Evolutionary conservation across 2,329 filamentous ascomycete genomes (phyloP), one percentile per base, ranked within the genome.

Genomic region (Cercospora canescens): DNA sequence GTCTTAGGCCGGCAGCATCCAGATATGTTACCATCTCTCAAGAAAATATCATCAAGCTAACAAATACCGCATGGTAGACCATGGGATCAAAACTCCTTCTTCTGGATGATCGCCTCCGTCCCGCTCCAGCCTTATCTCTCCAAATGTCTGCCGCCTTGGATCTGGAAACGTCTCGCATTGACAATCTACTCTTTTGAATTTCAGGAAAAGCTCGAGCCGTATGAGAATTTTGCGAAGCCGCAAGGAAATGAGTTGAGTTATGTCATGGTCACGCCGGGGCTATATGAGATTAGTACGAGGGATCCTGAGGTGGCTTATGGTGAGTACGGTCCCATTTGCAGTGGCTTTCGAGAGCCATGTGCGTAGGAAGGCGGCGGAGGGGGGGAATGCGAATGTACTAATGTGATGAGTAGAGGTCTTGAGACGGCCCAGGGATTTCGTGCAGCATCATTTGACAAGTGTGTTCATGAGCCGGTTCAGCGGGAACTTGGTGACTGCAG

Each of bases 111-210:
- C 11, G 12, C 48, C 6, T 66, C 60, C 8, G 72, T 74, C 0
- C 69, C 74, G 7, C 57, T 71, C 6, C 70, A 68, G 11, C 69
- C 70, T 3, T 50, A 18, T 1, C 60, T 72, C n/a, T 56, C 52
- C 3, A 12, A 64, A 57, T 32, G 63, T 18, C 65, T 75, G 3
- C 72, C 72, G 3, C 55, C 52, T 24, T 66, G 60, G 41, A 62
- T 74, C 32, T 72, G 62, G 52, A 39, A 70, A 2, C 69, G 73
- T 28, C 55, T 75, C 0, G 32, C 63, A 8, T 63, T 75, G 3
- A 66, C 66, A 5, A 74, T 72, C 28, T 75, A 73, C 54, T 71
- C 73, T 24, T 74, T 70, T 63, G 73, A 75, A 59, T 73, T 71
- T 48, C 70, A 70, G 28, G 70, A 74, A 39, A 69, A 70, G 16